phyloP scores from a whole-genome alignment of 768 basidiomycete species.

The Multifurca ochricompacta region DNA sequence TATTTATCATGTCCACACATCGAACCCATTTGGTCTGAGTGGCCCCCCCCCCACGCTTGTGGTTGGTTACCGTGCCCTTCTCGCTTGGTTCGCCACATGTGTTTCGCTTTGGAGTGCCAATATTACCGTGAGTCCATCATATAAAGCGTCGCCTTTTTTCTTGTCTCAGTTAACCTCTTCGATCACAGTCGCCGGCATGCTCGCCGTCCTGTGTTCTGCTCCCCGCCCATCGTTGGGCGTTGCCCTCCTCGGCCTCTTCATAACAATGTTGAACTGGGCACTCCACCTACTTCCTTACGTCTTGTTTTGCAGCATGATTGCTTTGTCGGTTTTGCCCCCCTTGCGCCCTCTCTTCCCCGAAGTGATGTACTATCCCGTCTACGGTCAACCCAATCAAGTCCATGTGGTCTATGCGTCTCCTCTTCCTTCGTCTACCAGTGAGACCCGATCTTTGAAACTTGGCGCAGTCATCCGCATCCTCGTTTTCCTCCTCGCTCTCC shows the following conservation, averaged over 20 bases:
- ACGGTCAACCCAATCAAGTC: background rate
- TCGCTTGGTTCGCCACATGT: conserved; percentile 4
- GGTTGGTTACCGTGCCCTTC: background rate
- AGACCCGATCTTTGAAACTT: background rate
- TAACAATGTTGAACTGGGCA: background rate
- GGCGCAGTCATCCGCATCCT: background rate
- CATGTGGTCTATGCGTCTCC: background rate
- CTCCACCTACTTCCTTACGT: conserved; percentile 8
- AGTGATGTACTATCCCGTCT: background rate
- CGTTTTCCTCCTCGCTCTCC: conserved; percentile 4
- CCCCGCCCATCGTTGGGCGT: conserved; percentile 10
- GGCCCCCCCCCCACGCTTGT: background rate
- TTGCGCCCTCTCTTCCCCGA: background rate
- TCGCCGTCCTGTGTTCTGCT: conserved; percentile 5
- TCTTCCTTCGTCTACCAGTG: background rate
- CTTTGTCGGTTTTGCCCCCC: conserved; percentile 4
- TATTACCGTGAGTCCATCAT: background rate
- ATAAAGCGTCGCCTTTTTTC: background rate
- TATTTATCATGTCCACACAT: background rate
- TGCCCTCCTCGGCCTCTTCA: conserved; percentile 6
- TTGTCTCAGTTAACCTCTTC: background rate
- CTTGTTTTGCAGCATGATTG: conserved; percentile 3
- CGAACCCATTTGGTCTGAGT: background rate
- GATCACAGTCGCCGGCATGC: conserved; percentile 3
- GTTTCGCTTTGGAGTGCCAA: background rate